Conservation (phyloP, 495 filamentous ascomycete species). For the Hapsidospora chrysogenum region DNA sequence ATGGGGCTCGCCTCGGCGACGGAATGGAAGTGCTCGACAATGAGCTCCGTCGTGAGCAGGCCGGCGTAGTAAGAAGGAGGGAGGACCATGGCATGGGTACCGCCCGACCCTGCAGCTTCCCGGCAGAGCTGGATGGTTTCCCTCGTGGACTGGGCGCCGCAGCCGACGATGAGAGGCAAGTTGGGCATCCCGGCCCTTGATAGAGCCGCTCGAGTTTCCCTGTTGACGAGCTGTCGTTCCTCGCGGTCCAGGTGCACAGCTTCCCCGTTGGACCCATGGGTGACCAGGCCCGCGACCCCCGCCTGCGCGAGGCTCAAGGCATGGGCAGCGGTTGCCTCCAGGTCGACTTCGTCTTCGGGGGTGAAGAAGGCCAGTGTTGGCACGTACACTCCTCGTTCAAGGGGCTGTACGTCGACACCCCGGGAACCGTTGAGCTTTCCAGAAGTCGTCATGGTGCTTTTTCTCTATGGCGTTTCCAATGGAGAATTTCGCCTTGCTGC, state of each 20-base stretch:
- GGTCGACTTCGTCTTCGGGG: constrained; percentile 41
- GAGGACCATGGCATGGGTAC: constrained; percentile 70
- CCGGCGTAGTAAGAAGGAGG: constrained; percentile 75
- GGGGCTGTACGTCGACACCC: too few species aligned
- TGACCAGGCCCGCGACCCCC: constrained; percentile 56
- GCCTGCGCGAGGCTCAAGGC: constrained; percentile 52
- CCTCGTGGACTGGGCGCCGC: constrained; percentile 67
- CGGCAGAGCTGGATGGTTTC: constrained; percentile 70
- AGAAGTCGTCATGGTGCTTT: too few species aligned
- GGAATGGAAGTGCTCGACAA: constrained; percentile 53
- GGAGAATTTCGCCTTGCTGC: too few species aligned
- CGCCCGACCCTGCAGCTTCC: constrained; percentile 58
- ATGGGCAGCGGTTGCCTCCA: constrained; percentile 49
- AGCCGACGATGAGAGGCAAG: constrained; percentile 72
- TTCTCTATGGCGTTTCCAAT: too few species aligned
- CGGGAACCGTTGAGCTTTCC: too few species aligned
- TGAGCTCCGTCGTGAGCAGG: constrained; percentile 48
- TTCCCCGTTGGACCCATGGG: constrained; percentile 81
- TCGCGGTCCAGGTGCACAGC: constrained; percentile 60
- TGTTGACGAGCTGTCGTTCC: constrained; percentile 55
- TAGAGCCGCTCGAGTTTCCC: constrained; percentile 53
- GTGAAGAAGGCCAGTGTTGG: constrained; percentile 57
- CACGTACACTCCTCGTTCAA: constrained; percentile 39
- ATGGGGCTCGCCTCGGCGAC: constrained; percentile 55
- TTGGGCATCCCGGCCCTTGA: constrained; percentile 48